Evolutionary conservation across 1,284 basidiomycete species (phyloP).

Genomic region (Boletus semigastroideus): DNA sequence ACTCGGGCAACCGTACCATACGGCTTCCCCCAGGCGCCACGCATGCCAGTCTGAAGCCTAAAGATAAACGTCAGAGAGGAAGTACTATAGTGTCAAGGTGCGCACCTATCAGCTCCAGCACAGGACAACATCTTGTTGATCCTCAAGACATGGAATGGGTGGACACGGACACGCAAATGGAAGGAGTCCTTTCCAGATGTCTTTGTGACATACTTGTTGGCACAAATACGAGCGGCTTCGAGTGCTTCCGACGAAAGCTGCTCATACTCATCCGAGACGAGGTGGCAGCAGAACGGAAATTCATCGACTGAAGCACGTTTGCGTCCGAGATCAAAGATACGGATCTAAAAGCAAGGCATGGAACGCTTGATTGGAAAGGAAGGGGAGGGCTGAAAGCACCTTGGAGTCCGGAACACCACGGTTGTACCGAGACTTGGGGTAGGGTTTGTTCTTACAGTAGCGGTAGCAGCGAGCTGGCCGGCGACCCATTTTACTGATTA

Average conservation of each 20-base stretch:
- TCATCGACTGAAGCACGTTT: conserved; percentile 96
- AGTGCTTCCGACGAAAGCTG: conserved; percentile 96
- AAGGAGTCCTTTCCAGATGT: conserved; percentile 98
- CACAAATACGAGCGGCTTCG: conserved; percentile 98
- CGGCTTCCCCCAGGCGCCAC: conserved; percentile 99
- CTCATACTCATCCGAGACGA: conserved; percentile 98
- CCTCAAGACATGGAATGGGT: conserved; percentile 98
- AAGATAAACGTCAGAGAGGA: background rate
- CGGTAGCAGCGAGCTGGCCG: conserved; percentile 96
- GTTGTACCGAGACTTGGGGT: conserved; percentile 94
- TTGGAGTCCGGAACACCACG: conserved; percentile 97
- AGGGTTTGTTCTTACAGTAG: conserved; percentile 99
- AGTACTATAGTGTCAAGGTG: conserved; percentile 2
- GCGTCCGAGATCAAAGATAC: conserved; percentile 92
- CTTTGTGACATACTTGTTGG: conserved; percentile 99
- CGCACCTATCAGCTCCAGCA: conserved; percentile 93
- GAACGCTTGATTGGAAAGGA: background rate
- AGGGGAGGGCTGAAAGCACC: conserved; percentile 36
- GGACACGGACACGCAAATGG: conserved; percentile 96
- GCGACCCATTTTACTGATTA: conserved; percentile 71
- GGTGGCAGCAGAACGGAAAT: conserved; percentile 95
- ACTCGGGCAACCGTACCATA: conserved; percentile 95
- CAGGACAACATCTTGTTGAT: conserved; percentile 99
- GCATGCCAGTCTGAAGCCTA: conserved; percentile 98
- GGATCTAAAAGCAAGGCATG: conserved; percentile 55